Evolutionary conservation across 1,284 basidiomycete species (phyloP).

Genomic region (Xerocomus minutiporus): DNA sequence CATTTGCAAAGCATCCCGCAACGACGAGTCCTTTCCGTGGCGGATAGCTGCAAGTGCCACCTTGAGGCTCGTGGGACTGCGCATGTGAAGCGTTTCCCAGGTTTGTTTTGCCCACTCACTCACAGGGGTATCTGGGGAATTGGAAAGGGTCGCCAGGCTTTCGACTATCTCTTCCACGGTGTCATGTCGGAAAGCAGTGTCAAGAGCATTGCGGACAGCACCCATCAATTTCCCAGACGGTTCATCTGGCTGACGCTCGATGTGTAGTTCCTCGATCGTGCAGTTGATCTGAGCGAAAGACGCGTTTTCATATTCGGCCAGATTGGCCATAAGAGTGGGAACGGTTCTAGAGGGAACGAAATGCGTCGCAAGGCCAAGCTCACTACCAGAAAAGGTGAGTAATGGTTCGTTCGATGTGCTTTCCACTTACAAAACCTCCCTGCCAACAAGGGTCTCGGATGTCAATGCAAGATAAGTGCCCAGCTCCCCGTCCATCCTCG

Average conservation of each 20-base stretch:
- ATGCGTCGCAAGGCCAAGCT: conserved; percentile 89
- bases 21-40: conserved; percentile 55
- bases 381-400: conserved; percentile 42
- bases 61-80: conserved; percentile 88
- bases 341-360: conserved; percentile 76
- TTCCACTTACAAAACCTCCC: conserved; percentile 74
- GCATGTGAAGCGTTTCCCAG: conserved; percentile 54
- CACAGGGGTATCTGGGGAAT: conserved; percentile 44
- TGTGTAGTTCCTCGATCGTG: conserved; percentile 66
- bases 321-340: conserved; percentile 58
- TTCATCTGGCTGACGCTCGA: conserved; percentile 57
- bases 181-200: conserved; percentile 69
- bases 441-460: conserved; percentile 66
- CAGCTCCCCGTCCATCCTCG: conserved; percentile 85
- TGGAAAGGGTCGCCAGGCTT: conserved; percentile 48
- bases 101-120: conserved; percentile 74
- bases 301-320: conserved; percentile 57
- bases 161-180: conserved; percentile 68
- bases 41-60: conserved; percentile 79
- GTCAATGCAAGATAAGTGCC: conserved; percentile 96
- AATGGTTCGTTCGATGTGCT: conserved; percentile 8
- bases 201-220: conserved; percentile 67
- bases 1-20: conserved; percentile 73
- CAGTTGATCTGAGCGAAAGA: conserved; percentile 46
- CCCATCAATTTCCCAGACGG: conserved; percentile 56